A percentile compares a stretch with the other conserved stretches of the same genome.
phyloP scores from a whole-genome alignment of 805 yeast genomes.

The Candida taoyuanica region DNA sequence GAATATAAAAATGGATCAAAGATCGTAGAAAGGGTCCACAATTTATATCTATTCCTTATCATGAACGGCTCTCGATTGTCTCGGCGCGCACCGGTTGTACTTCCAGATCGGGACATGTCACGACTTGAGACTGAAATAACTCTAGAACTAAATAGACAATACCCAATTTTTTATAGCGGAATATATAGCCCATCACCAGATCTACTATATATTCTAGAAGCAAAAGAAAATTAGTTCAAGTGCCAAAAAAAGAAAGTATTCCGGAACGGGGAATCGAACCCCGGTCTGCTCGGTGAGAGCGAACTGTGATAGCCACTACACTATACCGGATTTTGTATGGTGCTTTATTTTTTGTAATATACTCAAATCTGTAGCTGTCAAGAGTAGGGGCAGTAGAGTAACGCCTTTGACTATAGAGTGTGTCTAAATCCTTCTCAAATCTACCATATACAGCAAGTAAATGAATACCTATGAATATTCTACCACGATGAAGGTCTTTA shows the following conservation, averaged over 20 bases:
- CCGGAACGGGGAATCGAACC: constrained; percentile 33
- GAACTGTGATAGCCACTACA: constrained; percentile 32
- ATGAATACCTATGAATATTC: no score
- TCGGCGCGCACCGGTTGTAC: background rate
- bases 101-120: background rate
- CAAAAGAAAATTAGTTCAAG: no score
- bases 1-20: no score
- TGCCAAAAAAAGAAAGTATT: constrained; percentile 7
- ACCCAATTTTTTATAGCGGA: background rate
- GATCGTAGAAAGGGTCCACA: no score
- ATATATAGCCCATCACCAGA: no score
- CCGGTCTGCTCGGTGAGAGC: constrained; percentile 33
- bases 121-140: background rate
- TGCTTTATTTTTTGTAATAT: no score
- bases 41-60: background rate
- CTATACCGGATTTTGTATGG: constrained; percentile 27
- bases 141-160: background rate
- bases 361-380: background rate
- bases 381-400: background rate
- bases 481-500: no score
- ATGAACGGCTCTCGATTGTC: background rate
- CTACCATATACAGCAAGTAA: no score
- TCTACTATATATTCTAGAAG: no score
- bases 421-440: constrained; percentile 2
- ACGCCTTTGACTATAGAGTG: background rate